phyloP scores from a whole-genome alignment of 108 stramenopile genomes.

The Skeletonema potamos region DNA sequence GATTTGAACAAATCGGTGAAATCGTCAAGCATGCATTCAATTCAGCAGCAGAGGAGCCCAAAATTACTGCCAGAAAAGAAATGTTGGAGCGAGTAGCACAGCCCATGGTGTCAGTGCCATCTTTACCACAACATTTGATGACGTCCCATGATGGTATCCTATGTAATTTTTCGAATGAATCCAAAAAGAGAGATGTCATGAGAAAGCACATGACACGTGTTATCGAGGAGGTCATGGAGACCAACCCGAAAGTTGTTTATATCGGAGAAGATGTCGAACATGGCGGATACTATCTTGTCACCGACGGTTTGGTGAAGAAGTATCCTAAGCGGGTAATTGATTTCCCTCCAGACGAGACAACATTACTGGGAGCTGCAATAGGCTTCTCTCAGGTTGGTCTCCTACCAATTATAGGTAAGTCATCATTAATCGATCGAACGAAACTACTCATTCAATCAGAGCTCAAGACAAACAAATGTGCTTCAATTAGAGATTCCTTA shows the following conservation, averaged over 20 bases:
- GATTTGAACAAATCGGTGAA: conserved; percentile 58
- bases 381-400: conserved; percentile 82
- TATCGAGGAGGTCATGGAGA: conserved; percentile 55
- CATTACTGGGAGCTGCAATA: conserved; percentile 75
- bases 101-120: conserved; percentile 45
- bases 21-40: conserved; percentile 53
- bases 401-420: conserved; percentile 77
- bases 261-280: conserved; percentile 88
- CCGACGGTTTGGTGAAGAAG: conserved; percentile 63
- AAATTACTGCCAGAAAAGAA: conserved; percentile 58
- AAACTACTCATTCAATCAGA: too few relatives aligned
- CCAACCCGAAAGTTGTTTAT: conserved; percentile 66
- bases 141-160: neutral
- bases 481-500: conserved; percentile 93
- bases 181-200: conserved; percentile 66
- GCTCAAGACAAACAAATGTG: too few relatives aligned
- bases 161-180: neutral
- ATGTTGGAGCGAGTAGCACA: conserved; percentile 62
- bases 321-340: conserved; percentile 71
- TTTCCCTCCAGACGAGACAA: conserved; percentile 91
- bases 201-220: conserved; percentile 85
- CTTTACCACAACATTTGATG: conserved; percentile 9
- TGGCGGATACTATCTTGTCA: conserved; percentile 89
- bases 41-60: conserved; percentile 68
- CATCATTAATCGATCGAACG: too few relatives aligned